These are phyloP conservation scores for Knufia fluminis DNA, from an alignment of 2,329 filamentous ascomycete genomes.

Conservation along the genomic window DNA sequence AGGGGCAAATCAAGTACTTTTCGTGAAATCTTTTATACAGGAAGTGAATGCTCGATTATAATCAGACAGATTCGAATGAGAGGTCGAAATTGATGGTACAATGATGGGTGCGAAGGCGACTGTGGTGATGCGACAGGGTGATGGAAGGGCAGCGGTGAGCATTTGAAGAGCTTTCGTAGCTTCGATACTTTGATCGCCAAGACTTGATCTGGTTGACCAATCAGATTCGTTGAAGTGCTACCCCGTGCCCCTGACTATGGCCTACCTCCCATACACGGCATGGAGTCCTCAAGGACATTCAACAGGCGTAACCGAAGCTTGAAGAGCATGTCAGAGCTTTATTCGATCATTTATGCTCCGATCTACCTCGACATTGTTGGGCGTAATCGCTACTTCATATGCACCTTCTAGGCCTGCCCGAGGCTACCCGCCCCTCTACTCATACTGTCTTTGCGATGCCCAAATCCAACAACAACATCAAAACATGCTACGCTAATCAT, in stretches of 20 bases:
- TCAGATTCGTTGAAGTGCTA: not conserved
- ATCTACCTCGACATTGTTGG: too few relatives aligned
- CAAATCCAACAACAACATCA: not conserved
- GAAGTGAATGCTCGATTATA: not conserved
- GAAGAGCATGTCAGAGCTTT: too few relatives aligned
- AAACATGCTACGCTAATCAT: slow-evolving; percentile 3
- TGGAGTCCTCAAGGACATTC: not conserved
- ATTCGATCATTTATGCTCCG: too few relatives aligned
- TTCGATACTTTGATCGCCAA: slow-evolving; percentile 3
- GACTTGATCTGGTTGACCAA: slow-evolving; percentile 5
- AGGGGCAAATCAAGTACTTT: not conserved
- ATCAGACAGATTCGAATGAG: not conserved
- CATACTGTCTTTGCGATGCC: not conserved
- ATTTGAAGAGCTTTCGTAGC: not conserved
- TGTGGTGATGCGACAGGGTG: not conserved
- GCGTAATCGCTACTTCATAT: too few relatives aligned
- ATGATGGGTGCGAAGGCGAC: not conserved
- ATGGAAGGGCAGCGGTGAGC: not conserved
- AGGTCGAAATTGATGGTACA: not conserved
- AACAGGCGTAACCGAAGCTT: too few relatives aligned
- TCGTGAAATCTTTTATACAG: not conserved
- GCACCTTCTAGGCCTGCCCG: too few relatives aligned
- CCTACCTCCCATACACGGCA: too few relatives aligned
- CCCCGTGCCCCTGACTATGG: too few relatives aligned
- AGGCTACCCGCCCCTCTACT: not conserved